These are phyloP conservation scores for Metarhizium anisopliae DNA, from an alignment of 2,329 filamentous ascomycete genomes.

Conservation along the genomic window DNA sequence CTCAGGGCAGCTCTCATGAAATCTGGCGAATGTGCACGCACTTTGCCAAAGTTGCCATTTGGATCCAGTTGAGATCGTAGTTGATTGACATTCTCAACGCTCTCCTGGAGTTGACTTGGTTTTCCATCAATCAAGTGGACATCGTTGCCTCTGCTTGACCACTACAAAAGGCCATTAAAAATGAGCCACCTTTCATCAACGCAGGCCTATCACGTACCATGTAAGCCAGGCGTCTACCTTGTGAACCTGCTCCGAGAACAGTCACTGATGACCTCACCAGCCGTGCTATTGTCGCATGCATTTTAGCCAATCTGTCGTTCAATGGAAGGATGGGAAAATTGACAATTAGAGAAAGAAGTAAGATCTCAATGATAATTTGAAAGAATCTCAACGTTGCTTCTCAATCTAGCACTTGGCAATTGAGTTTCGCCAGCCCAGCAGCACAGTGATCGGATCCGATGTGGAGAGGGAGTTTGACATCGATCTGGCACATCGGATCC, in stretches of 20 bases:
- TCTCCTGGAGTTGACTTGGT: slow-evolving; percentile 16
- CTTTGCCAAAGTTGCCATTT: slow-evolving; percentile 10
- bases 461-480: not conserved
- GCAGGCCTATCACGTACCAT: slow-evolving; percentile 14
- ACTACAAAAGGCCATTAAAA: slow-evolving; percentile 9
- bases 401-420: not conserved
- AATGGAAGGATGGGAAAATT: too few species aligned
- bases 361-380: not conserved
- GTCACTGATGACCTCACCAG: slow-evolving; percentile 11
- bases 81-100: slow-evolving; percentile 15
- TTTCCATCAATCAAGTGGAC: slow-evolving; percentile 20
- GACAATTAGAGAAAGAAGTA: too few species aligned
- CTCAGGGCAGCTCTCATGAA: slow-evolving; percentile 12
- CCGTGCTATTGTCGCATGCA: not conserved
- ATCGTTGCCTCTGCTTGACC: slow-evolving; percentile 20
- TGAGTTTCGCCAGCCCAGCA: not conserved
- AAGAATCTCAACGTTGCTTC: not conserved
- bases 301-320: not conserved
- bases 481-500: not conserved
- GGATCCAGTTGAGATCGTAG: slow-evolving; percentile 10
- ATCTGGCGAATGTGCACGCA: slow-evolving; percentile 13
- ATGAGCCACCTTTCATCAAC: not conserved
- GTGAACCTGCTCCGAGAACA: slow-evolving; percentile 21
- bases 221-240: slow-evolving; percentile 20
- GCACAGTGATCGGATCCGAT: slow-evolving; percentile 5